Percentiles rank a stretch among this genome's conserved stretches.
phyloP scores from a whole-genome alignment of 1,284 basidiomycete genomes.

The Boletellus deceptivus region DNA sequence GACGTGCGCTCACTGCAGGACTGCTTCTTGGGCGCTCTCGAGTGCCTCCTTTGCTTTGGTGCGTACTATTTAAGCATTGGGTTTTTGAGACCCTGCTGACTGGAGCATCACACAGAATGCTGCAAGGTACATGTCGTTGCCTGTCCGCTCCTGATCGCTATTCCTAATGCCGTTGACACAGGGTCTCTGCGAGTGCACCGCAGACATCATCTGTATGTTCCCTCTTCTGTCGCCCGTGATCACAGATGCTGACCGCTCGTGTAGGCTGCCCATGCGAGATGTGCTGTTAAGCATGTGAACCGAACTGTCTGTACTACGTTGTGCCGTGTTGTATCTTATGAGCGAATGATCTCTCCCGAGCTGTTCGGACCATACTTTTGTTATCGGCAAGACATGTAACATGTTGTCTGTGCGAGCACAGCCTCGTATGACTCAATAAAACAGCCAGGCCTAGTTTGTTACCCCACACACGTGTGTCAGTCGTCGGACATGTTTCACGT shows the following conservation, averaged over 20 bases:
- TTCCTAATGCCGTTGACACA: constrained; percentile 2
- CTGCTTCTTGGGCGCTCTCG: constrained; percentile 46
- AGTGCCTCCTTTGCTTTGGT: constrained; percentile 57
- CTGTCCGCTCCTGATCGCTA: too few species aligned
- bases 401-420: too few species aligned
- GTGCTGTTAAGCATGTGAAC: constrained; percentile 23
- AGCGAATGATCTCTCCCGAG: background rate
- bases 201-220: constrained; percentile 31
- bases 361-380: background rate
- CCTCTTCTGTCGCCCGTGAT: fast-evolving
- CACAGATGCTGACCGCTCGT: constrained; percentile 4
- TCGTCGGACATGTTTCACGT: too few species aligned
- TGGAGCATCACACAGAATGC: constrained; percentile 19
- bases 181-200: constrained; percentile 31
- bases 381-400: background rate
- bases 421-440: too few species aligned
- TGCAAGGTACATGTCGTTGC: constrained; percentile 29
- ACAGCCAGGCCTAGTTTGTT: background rate
- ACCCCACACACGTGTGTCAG: background rate
- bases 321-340: constrained; percentile 18
- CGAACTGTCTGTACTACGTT: constrained; percentile 5
- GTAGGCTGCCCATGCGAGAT: constrained; percentile 35
- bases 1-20: constrained; percentile 36
- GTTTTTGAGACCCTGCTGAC: constrained; percentile 2
- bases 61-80: constrained; percentile 18